These are phyloP conservation scores for Penicillium fuscoglaucum DNA, from an alignment of 2,329 filamentous ascomycete genomes.

Conservation along the genomic window DNA sequence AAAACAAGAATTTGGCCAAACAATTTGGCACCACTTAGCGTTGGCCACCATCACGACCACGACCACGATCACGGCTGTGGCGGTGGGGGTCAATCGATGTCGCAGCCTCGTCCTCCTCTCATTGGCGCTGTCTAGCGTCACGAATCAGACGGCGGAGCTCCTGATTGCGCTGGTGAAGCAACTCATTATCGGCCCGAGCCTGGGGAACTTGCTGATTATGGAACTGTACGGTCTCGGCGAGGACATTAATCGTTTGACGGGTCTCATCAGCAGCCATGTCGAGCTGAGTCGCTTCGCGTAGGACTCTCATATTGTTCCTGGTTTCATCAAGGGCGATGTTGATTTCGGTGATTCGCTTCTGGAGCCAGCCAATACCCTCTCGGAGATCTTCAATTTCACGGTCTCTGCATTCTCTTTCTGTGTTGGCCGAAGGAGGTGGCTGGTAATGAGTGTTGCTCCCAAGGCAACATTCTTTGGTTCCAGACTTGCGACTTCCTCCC, in stretches of 20 bases:
- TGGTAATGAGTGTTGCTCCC: neutral
- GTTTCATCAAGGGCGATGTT: neutral
- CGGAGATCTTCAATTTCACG: too few relatives aligned
- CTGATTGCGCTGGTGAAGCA: neutral
- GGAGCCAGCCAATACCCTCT: neutral
- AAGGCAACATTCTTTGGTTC: neutral
- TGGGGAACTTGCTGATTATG: neutral
- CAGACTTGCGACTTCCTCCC: too few relatives aligned
- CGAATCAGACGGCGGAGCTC: neutral
- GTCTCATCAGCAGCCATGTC: neutral
- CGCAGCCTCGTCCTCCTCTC: neutral
- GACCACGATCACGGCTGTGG: neutral
- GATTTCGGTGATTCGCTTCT: neutral
- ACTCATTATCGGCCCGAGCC: neutral
- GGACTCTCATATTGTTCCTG: neutral
- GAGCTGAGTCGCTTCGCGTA: neutral
- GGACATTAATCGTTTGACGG: neutral
- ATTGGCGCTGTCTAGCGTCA: neutral
- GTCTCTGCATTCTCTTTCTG: neutral
- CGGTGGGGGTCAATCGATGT: rapidly evolving
- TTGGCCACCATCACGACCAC: neutral
- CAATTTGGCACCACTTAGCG: neutral
- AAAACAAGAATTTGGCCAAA: neutral
- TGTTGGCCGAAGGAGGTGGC: neutral
- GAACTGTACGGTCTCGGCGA: neutral